Conservation (phyloP, 805 yeast species). For the Candida dajiaensis region DNA sequence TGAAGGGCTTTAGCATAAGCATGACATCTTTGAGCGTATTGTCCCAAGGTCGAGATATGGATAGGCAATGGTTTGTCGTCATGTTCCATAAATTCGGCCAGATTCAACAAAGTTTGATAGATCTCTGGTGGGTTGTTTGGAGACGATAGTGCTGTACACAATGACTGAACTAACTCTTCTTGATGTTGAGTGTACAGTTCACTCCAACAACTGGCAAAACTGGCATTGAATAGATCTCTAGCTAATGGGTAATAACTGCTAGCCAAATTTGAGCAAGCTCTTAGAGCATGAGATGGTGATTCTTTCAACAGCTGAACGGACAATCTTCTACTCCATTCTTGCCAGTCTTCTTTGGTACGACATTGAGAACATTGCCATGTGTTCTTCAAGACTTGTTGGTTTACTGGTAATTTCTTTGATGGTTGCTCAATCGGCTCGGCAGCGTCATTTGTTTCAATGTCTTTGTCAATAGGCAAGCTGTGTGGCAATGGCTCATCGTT, state of each 20-base stretch:
- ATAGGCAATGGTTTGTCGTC: constrained; percentile 93
- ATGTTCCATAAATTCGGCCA: constrained; percentile 96
- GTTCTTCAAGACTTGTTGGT: constrained; percentile 56
- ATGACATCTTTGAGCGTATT: constrained; percentile 90
- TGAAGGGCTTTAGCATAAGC: constrained; percentile 97
- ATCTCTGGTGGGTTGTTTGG: constrained; percentile 95
- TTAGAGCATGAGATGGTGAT: constrained; percentile 88
- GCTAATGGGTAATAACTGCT: constrained; percentile 85
- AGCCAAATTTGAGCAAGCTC: constrained; percentile 90
- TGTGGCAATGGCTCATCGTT: constrained; percentile 86
- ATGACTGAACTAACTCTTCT: constrained; percentile 79
- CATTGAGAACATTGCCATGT: constrained; percentile 92
- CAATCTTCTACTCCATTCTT: constrained; percentile 89
- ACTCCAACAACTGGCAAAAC: constrained; percentile 94
- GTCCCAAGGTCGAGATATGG: constrained; percentile 83
- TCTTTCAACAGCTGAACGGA: constrained; percentile 83
- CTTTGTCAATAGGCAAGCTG: constrained; percentile 63
- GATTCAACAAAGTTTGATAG: constrained; percentile 78
- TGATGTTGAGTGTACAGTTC: constrained; percentile 85
- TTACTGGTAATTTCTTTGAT: constrained; percentile 67
- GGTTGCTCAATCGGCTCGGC: constrained; percentile 56
- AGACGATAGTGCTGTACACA: constrained; percentile 83
- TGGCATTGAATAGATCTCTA: constrained; percentile 84
- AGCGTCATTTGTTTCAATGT: constrained; percentile 32
- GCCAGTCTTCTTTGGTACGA: constrained; percentile 94